Evolutionary conservation across 768 basidiomycete species (phyloP).

Genomic region (Mycena polygramma): DNA sequence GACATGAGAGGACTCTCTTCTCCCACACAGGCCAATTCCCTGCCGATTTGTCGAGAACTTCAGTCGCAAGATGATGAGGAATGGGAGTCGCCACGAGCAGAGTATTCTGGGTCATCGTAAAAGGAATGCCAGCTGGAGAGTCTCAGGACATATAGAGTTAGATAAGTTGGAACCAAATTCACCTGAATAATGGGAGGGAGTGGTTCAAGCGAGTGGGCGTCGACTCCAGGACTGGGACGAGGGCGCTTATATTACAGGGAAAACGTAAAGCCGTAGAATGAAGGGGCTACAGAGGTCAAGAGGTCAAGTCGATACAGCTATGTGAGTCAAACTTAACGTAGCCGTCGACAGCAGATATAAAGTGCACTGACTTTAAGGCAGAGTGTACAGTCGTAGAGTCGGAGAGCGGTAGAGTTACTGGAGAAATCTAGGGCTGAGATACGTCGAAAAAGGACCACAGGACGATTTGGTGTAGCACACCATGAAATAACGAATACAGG

Average conservation of each 20-base stretch:
- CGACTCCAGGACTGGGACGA: background rate
- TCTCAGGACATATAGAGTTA: background rate
- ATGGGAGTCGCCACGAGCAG: conserved; percentile 8
- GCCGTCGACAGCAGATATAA: background rate
- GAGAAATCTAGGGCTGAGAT: too few relatives aligned
- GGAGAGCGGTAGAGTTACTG: background rate
- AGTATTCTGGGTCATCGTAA: conserved; percentile 11
- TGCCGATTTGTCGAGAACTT: conserved; percentile 27
- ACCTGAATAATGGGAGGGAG: background rate
- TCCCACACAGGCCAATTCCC: conserved; percentile 29
- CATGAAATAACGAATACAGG: too few relatives aligned
- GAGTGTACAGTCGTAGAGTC: background rate
- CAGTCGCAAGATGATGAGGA: conserved; percentile 17
- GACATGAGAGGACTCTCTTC: conserved; percentile 16
- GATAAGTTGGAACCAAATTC: background rate
- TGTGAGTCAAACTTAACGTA: background rate
- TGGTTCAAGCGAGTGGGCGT: background rate
- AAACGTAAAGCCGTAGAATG: background rate
- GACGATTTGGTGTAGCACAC: too few relatives aligned
- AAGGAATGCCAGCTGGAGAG: background rate
- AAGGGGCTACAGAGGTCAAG: background rate
- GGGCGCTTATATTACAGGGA: background rate
- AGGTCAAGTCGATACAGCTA: background rate
- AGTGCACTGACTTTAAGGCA: background rate
- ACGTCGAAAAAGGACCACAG: too few relatives aligned